Conservation (phyloP, 352 stramenopile species). For the Phytopythium aichiense region DNA sequence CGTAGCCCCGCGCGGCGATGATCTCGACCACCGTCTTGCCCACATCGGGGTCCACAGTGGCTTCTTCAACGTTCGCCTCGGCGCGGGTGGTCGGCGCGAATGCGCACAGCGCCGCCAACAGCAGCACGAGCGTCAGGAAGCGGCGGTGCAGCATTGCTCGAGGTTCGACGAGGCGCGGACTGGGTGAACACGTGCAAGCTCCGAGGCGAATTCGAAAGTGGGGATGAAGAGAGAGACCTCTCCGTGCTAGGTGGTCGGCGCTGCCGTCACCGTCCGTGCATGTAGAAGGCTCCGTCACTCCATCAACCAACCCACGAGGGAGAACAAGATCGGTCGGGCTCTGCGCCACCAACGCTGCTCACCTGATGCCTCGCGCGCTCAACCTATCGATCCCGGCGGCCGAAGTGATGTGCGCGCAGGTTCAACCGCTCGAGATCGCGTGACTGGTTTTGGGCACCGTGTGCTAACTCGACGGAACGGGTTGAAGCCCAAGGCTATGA, state of each 20-base stretch:
- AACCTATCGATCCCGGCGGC: too few species aligned
- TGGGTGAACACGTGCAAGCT: not conserved
- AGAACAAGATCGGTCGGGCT: not conserved
- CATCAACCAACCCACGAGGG: not conserved
- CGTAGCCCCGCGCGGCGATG: constrained; percentile 28
- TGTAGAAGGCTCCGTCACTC: too few species aligned
- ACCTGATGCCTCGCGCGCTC: not conserved
- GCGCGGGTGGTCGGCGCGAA: not conserved
- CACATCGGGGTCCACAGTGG: constrained; percentile 19
- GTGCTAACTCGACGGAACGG: constrained; percentile 5
- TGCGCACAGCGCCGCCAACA: not conserved
- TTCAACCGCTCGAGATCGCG: not conserved
- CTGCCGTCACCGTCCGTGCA: too few species aligned
- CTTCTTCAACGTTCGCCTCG: constrained; percentile 6
- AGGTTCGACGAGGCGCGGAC: not conserved
- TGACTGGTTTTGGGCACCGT: not conserved
- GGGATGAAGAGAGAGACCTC: not conserved
- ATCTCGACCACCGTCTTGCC: constrained; percentile 15
- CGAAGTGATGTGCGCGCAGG: not conserved
- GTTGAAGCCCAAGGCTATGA: not conserved
- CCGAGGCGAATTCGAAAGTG: constrained; percentile 4
- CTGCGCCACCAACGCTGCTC: not conserved
- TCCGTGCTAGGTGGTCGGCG: too few species aligned
- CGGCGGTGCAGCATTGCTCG: not conserved
- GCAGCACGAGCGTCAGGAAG: constrained; percentile 1